Conservation (phyloP, 139 green algal genomes). For the Choricystis sp. region DNA sequence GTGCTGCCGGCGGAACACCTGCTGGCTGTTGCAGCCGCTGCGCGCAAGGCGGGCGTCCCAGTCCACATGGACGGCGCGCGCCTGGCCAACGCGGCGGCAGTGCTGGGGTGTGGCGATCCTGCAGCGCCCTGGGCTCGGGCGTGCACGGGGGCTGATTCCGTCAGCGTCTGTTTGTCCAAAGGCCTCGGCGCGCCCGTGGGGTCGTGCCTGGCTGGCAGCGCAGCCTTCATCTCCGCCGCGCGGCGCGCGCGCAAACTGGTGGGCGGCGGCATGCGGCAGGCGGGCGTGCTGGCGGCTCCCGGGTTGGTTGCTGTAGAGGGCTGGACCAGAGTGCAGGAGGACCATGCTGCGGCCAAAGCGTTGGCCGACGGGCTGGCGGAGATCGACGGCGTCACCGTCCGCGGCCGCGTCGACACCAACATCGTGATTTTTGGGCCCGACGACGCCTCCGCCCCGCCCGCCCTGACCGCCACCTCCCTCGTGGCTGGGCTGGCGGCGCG, state of each 20-base stretch:
- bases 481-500: not conserved
- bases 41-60: constrained; percentile 6
- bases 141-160: constrained; percentile 4
- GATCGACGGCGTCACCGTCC: not conserved
- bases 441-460: not conserved
- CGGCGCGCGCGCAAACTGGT: constrained; percentile 39
- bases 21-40: constrained; percentile 9
- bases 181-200: constrained; percentile 47
- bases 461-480: not conserved
- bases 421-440: not conserved
- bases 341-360: too few relatives aligned
- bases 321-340: too few relatives aligned
- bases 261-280: constrained; percentile 55
- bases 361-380: not conserved
- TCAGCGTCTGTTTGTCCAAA: constrained; percentile 53
- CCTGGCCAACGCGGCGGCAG: constrained; percentile 45
- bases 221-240: constrained; percentile 25
- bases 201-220: constrained; percentile 30
- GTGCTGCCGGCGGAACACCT: constrained; percentile 38
- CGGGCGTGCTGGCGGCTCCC: constrained; percentile 30
- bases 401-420: not conserved
- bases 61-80: constrained; percentile 61
- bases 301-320: constrained; percentile 20
- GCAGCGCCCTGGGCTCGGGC: too few relatives aligned
- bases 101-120: constrained; percentile 1